Evolutionary conservation across 2,329 filamentous ascomycete species (phyloP).

Genomic region (Tolypocladium paradoxum): DNA sequence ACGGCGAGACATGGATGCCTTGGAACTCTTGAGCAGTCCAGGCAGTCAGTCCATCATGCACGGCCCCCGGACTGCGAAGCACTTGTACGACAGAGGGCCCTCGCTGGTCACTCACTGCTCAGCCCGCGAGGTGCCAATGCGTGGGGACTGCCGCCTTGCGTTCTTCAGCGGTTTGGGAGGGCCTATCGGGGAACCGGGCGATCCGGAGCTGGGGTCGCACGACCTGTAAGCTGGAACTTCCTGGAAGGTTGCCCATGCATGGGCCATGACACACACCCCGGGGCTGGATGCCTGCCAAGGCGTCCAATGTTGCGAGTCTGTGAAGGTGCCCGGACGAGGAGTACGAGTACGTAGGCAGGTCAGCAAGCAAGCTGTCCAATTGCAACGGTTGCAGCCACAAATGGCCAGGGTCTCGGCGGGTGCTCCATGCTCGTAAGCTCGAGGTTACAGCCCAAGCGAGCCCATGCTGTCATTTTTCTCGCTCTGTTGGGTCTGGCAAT

Average conservation of each 20-base stretch:
- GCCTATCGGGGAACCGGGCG: background rate
- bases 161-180: background rate
- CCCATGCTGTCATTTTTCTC: background rate
- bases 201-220: slow-evolving; percentile 1
- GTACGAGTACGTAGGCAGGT: too few relatives aligned
- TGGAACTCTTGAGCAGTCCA: background rate
- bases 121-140: background rate
- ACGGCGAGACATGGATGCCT: background rate
- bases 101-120: background rate
- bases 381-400: background rate
- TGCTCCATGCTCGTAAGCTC: background rate
- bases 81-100: background rate
- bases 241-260: background rate
- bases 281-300: background rate
- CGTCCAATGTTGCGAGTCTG: background rate
- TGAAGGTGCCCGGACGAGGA: background rate
- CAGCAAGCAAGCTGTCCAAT: background rate
- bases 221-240: background rate
- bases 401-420: background rate
- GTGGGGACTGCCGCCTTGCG: background rate
- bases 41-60: background rate
- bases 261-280: background rate
- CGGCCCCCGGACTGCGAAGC: background rate
- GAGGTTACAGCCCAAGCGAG: background rate
- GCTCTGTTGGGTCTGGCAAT: background rate